Conservation (phyloP, 768 basidiomycete genomes). For the Lyophyllum shimeji region DNA sequence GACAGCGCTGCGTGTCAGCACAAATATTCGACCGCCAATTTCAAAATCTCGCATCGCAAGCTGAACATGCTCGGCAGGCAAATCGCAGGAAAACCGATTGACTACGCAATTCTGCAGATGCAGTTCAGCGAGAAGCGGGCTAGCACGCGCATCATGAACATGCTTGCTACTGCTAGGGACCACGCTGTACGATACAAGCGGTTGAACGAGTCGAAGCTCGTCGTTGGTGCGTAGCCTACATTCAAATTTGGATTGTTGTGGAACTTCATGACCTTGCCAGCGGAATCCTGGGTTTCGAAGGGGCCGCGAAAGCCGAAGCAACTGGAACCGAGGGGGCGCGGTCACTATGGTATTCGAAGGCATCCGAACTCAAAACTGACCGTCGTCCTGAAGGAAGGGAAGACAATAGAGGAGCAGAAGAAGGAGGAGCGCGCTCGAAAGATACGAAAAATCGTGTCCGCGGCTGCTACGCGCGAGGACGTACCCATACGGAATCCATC, state of each 20-base stretch:
- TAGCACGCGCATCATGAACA: slow-evolving; percentile 81
- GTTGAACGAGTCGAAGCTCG: slow-evolving; percentile 65
- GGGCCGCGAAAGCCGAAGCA: slow-evolving; percentile 62
- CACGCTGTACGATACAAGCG: slow-evolving; percentile 80
- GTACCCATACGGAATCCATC: slow-evolving; percentile 73
- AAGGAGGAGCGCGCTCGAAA: slow-evolving; percentile 63
- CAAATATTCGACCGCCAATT: slow-evolving; percentile 88
- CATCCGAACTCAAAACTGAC: slow-evolving; percentile 75
- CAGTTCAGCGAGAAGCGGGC: slow-evolving; percentile 93
- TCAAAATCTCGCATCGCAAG: slow-evolving; percentile 93
- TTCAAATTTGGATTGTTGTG: background rate
- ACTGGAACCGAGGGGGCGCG: slow-evolving; percentile 82
- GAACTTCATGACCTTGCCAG: slow-evolving; percentile 36
- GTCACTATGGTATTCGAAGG: slow-evolving; percentile 72
- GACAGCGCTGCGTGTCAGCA: slow-evolving; percentile 49
- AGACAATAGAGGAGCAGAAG: slow-evolving; percentile 68
- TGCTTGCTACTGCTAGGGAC: slow-evolving; percentile 83
- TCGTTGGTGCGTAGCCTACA: slow-evolving; percentile 66
- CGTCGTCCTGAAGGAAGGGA: slow-evolving; percentile 80
- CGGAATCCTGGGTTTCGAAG: slow-evolving; percentile 94
- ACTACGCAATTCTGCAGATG: slow-evolving; percentile 96
- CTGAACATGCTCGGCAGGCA: slow-evolving; percentile 86
- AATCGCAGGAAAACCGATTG: slow-evolving; percentile 88
- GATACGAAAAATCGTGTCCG: slow-evolving; percentile 76
- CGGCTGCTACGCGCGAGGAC: slow-evolving; percentile 78